These are phyloP conservation scores for Fusarium sp. DNA, from an alignment of 2,329 filamentous ascomycete genomes.

Conservation along the genomic window DNA sequence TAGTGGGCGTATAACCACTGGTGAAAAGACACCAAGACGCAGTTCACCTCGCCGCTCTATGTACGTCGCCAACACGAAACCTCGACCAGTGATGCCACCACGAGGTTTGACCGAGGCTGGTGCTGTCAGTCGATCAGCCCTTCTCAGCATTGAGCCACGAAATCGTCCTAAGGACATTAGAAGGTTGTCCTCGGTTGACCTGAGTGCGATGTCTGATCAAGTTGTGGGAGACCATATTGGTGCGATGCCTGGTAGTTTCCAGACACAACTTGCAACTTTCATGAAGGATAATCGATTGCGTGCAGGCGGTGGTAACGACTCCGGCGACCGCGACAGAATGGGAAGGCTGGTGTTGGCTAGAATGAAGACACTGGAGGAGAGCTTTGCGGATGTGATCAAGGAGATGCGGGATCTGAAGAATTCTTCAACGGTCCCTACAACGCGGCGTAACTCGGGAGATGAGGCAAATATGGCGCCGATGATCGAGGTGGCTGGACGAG, in stretches of 20 bases:
- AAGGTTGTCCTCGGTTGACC: constrained; percentile 72
- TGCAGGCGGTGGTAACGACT: constrained; percentile 52
- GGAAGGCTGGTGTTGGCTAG: constrained; percentile 84
- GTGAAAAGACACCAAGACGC: constrained; percentile 56
- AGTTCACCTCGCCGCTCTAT: constrained; percentile 60
- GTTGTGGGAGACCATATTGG: constrained; percentile 69
- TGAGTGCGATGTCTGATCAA: constrained; percentile 80
- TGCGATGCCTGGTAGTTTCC: constrained; percentile 79
- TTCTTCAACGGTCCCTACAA: constrained; percentile 59
- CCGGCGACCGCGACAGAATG: constrained; percentile 73
- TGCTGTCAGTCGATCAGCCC: constrained; percentile 56
- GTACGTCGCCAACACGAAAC: constrained; percentile 60
- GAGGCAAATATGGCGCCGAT: constrained; percentile 46
- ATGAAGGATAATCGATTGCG: constrained; percentile 68
- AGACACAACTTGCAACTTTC: constrained; percentile 80
- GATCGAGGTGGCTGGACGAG: constrained; percentile 52
- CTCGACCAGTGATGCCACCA: constrained; percentile 67
- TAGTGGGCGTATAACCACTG: constrained; percentile 48
- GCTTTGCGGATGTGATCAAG: constrained; percentile 86
- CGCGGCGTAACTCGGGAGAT: constrained; percentile 63
- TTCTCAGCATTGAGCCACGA: constrained; percentile 64
- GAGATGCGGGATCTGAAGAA: constrained; percentile 77
- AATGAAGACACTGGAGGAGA: constrained; percentile 94
- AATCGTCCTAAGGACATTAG: constrained; percentile 54
- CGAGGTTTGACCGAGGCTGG: constrained; percentile 51